Evolutionary conservation across 805 yeast genomes (phyloP).

Genomic region (Clavispora asparagi): DNA sequence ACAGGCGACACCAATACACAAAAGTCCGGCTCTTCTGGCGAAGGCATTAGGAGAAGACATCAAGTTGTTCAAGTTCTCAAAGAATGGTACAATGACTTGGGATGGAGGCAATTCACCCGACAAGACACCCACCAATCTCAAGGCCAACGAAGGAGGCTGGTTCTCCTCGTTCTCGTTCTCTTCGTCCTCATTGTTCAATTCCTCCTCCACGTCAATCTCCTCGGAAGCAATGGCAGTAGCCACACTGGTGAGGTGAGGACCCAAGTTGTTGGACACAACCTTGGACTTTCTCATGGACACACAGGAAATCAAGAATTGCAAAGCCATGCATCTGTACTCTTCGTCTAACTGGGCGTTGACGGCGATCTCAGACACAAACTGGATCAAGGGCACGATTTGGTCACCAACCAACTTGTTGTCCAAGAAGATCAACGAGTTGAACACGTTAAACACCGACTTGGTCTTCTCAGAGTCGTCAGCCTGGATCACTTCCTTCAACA

Average conservation of each 20-base stretch:
- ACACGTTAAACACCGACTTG: slow-evolving; percentile 73
- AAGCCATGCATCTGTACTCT: slow-evolving; percentile 76
- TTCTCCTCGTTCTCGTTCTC: slow-evolving; percentile 93
- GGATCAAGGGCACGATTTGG: slow-evolving; percentile 60
- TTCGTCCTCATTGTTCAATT: slow-evolving; percentile 74
- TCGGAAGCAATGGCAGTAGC: slow-evolving; percentile 78
- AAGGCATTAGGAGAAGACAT: slow-evolving; percentile 55
- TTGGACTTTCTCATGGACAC: slow-evolving; percentile 77
- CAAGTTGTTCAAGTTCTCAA: slow-evolving; percentile 51
- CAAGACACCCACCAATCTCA: slow-evolving; percentile 72
- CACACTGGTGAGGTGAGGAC: slow-evolving; percentile 69
- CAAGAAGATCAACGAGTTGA: slow-evolving; percentile 71
- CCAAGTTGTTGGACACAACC: slow-evolving; percentile 73
- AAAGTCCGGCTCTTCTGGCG: slow-evolving; percentile 82
- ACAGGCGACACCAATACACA: slow-evolving; percentile 76
- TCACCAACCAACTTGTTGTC: slow-evolving; percentile 80
- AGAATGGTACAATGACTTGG: slow-evolving; percentile 79
- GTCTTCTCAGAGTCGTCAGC: slow-evolving; percentile 70
- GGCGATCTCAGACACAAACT: slow-evolving; percentile 73
- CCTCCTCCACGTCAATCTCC: slow-evolving; percentile 68
- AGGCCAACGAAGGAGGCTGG: slow-evolving; percentile 69
- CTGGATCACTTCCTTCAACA: slow-evolving; percentile 67
- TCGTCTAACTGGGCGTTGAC: slow-evolving; percentile 61
- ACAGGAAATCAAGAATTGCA: slow-evolving; percentile 77
- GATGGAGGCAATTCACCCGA: slow-evolving; percentile 86